These are phyloP conservation scores for Citrus sinensis DNA, from an alignment of 345 rosid genomes.

Conservation along the genomic window DVS_A1.0 CM039168.1:29052501-29053000, in stretches of 20 bases:
- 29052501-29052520: too few species aligned
- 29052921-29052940: too few species aligned
- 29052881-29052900: too few species aligned
- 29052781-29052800: constrained; percentile 14
- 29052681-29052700: background rate
- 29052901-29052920: too few species aligned
- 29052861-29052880: too few species aligned
- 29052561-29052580: background rate
- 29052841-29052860: too few species aligned
- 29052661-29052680: background rate
- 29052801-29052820: constrained; percentile 23
- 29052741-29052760: constrained; percentile 15
- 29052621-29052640: constrained; percentile 5
- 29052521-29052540: too few species aligned
- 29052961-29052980: background rate
- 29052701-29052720: constrained; percentile 13
- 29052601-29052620: background rate
- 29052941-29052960: background rate
- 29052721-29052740: constrained; percentile 6
- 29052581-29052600: background rate
- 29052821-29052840: background rate
- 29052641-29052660: background rate
- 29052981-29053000: constrained; percentile 10
- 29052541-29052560: too few species aligned
- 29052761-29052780: background rate